Evolutionary conservation across 116 monocot genomes (phyloP), one percentile per base, ranked within the genome.

Genomic region (Phalaenopsis hybrid): DNA sequence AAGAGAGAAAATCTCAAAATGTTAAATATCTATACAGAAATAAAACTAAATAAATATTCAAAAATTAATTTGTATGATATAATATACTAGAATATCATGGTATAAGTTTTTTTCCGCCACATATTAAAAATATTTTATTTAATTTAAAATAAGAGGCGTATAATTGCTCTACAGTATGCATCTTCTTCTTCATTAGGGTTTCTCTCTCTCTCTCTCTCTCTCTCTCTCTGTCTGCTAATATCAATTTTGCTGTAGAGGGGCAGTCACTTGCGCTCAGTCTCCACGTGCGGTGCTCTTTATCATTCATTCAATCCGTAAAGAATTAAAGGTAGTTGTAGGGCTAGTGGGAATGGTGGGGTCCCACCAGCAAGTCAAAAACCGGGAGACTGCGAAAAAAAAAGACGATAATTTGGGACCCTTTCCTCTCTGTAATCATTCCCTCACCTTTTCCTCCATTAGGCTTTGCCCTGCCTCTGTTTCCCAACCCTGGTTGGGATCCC

Each of bases 251-350:
- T 80, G 80, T 69, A 25, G 49, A 10, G 49, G 55, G 37, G 17
- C 81, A 81, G 81, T 81, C 31, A 57, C 74, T 55, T 81, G 81
- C 41, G 73, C 37, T 73, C 81, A 84, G 87, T 72, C 75, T 87
- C 87, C 87, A 87, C 87, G 87, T 87, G 87, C 81, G 87, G 81
- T 72, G 87, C 61, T 84, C 41, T 41, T 41, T 73, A 34, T 73
- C 41, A 82, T 84, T 84, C 37, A 31, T 34, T 72, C 41, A 31
- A 72, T 72, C 37, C 72, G 41, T 72, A 72, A 72, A 72, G 31
- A 72, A 72, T 72, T 72, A 72, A 72, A 72, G 72, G 23, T 37
- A 41, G 72, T 15, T 37, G 72, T 72, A 41, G 34, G 16, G 16
- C 65, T 23, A 65, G 65, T 65, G 65, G 65, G 23, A 13, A 31